A percentile compares a stretch with the other conserved stretches of the same genome.
These are phyloP conservation scores for Candida methanosorbosa DNA, from an alignment of 805 yeast genomes.

Conservation along the genomic window DNA sequence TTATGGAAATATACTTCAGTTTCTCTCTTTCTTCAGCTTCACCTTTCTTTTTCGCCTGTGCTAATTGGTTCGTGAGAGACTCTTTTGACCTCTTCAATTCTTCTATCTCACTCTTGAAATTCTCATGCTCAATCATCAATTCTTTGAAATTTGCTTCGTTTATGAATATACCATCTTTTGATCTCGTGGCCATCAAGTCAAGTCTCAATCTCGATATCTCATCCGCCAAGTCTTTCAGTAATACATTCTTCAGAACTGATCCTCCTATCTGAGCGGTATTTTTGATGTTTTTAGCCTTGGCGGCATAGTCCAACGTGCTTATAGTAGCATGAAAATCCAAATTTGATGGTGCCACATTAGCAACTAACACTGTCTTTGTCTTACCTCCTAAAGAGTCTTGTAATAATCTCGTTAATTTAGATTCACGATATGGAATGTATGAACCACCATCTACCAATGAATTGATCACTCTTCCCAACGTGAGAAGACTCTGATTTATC, in stretches of 20 bases:
- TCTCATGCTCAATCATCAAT: conserved; percentile 38
- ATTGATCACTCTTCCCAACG: conserved; percentile 86
- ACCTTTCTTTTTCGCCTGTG: conserved; percentile 7
- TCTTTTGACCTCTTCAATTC: conserved; percentile 37
- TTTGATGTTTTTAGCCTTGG: conserved; percentile 45
- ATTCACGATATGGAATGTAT: conserved; percentile 75
- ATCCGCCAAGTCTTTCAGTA: conserved; percentile 36
- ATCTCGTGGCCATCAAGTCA: conserved; percentile 55
- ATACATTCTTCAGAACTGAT: conserved; percentile 30
- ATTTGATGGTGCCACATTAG: conserved; percentile 66
- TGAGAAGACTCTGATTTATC: conserved; percentile 78
- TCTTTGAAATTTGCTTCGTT: conserved; percentile 51
- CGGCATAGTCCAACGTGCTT: conserved; percentile 47
- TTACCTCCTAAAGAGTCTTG: conserved; percentile 82
- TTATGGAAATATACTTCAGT: conserved; percentile 8
- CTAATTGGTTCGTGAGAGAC: conserved; percentile 28
- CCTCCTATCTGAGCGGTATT: conserved; percentile 44
- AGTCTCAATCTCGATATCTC: conserved; percentile 35
- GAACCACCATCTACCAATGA: conserved; percentile 50
- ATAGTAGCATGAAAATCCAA: conserved; percentile 40
- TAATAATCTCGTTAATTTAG: conserved; percentile 63
- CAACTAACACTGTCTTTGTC: conserved; percentile 83
- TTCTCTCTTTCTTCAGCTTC: conserved; percentile 16
- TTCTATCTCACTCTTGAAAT: conserved; percentile 38
- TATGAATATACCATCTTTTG: conserved; percentile 59